phyloP scores from a whole-genome alignment of 163 green algal species.

The Chlamydomonas reinhardtii region DNA sequence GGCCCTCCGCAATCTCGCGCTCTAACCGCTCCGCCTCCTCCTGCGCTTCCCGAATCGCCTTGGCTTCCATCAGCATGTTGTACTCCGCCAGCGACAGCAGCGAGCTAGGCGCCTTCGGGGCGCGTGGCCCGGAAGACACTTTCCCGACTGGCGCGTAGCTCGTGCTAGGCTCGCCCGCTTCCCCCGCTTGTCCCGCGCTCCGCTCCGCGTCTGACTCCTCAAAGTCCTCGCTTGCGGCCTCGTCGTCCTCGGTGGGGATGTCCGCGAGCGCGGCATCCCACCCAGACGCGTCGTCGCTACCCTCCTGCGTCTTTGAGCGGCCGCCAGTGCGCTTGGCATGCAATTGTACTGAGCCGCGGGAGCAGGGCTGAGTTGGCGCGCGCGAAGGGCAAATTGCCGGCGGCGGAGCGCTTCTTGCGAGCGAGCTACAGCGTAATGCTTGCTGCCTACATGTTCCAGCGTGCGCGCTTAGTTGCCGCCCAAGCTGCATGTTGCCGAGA shows the following conservation, averaged over 20 bases:
- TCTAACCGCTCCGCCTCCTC: conserved; percentile 6
- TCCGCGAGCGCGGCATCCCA: conserved; percentile 37
- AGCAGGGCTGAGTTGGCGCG: neutral
- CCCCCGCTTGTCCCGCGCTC: neutral
- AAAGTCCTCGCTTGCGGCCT: too few species aligned
- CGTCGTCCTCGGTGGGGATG: conserved; percentile 16
- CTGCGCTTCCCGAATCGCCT: neutral
- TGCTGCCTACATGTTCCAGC: too few species aligned
- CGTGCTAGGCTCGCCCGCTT: neutral
- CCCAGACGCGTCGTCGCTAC: conserved; percentile 1
- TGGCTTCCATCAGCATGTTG: conserved; percentile 36
- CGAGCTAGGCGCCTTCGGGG: conserved; percentile 4
- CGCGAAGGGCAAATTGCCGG: neutral
- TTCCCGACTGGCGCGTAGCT: neutral
- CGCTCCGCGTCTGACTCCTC: neutral
- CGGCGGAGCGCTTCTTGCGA: too few species aligned
- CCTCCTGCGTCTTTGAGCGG: neutral
- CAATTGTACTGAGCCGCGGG: neutral
- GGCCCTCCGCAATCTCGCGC: too few species aligned
- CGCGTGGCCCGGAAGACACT: neutral
- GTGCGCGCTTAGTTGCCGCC: neutral
- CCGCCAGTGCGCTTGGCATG: neutral
- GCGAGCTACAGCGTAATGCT: too few species aligned
- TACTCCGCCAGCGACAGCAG: conserved; percentile 13
- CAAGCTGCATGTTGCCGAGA: neutral